Evolutionary conservation across 371 early-diverging fungal genomes (phyloP).

Genomic region (Rhizopus stolonifer): DNA sequence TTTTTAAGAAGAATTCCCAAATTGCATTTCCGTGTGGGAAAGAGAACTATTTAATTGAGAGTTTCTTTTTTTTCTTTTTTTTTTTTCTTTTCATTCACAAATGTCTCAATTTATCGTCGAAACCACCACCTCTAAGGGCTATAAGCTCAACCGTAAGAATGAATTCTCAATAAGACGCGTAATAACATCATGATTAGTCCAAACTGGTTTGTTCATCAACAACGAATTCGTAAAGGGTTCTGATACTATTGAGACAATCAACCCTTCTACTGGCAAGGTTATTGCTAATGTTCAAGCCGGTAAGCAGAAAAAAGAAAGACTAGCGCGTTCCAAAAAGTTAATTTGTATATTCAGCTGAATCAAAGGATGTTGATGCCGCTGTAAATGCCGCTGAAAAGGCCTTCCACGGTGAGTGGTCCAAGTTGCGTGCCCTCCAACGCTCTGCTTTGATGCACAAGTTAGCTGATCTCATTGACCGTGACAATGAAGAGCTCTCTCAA

Average conservation of each 20-base stretch:
- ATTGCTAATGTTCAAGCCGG: constrained; percentile 47
- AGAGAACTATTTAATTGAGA: not conserved
- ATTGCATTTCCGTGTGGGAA: not conserved
- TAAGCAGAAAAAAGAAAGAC: constrained; percentile 11
- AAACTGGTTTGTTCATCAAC: constrained; percentile 58
- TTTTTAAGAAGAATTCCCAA: too few relatives aligned
- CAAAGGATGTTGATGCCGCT: constrained; percentile 47
- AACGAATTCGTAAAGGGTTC: constrained; percentile 50
- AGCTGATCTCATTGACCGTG: constrained; percentile 43
- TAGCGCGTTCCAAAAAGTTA: not conserved
- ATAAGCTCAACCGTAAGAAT: constrained; percentile 40
- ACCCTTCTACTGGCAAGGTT: constrained; percentile 49
- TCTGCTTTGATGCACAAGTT: constrained; percentile 47
- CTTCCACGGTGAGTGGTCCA: constrained; percentile 44
- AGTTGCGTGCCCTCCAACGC: constrained; percentile 33
- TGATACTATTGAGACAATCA: constrained; percentile 46
- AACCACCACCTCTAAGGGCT: constrained; percentile 35
- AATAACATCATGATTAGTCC: too few relatives aligned
- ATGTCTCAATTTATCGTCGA: constrained; percentile 31
- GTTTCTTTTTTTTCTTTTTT: constrained; percentile 4
- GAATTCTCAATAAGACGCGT: too few relatives aligned
- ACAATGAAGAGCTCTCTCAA: constrained; percentile 43
- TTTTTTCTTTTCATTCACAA: not conserved
- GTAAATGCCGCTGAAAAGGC: constrained; percentile 51
- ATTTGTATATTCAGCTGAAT: constrained; percentile 28